Evolutionary conservation across 768 basidiomycete genomes (phyloP).

Genomic region (Tubosaeta sp.): DNA sequence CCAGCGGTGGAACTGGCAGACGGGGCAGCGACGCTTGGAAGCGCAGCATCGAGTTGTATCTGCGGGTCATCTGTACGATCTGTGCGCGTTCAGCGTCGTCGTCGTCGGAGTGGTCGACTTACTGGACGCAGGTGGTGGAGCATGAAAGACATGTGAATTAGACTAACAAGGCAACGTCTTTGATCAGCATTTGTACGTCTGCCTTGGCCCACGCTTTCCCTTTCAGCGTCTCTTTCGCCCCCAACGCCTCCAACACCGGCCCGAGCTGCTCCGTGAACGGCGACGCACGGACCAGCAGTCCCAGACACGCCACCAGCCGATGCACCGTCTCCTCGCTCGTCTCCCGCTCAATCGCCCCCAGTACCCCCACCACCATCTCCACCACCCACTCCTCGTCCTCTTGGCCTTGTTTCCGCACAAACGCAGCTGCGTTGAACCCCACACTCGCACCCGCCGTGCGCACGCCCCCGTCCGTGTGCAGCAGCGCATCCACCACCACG

Average conservation of each 20-base stretch:
- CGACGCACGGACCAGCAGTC: constrained; percentile 69
- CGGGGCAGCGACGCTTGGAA: constrained; percentile 68
- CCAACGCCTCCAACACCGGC: constrained; percentile 68
- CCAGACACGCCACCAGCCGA: constrained; percentile 75
- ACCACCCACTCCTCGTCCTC: constrained; percentile 82
- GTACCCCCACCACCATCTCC: constrained; percentile 77
- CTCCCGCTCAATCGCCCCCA: constrained; percentile 75
- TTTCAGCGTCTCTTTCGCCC: constrained; percentile 51
- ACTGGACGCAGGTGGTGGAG: constrained; percentile 19
- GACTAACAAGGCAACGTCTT: no score
- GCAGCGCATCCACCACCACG: constrained; percentile 53
- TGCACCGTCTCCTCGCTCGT: constrained; percentile 84
- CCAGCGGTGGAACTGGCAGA: constrained; percentile 81
- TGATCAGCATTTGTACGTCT: constrained; percentile 38
- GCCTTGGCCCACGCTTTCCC: constrained; percentile 42
- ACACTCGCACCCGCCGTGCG: constrained; percentile 79
- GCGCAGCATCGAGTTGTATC: constrained; percentile 61
- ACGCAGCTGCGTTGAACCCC: constrained; percentile 69
- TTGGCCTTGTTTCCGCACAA: constrained; percentile 45
- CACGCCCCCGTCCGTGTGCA: constrained; percentile 65
- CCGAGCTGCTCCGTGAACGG: constrained; percentile 59
- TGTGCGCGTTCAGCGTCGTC: no score
- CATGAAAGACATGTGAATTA: not conserved
- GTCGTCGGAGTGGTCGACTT: no score
- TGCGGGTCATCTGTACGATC: constrained; percentile 2